These are phyloP conservation scores for Pterulicium gracile DNA, from an alignment of 1,284 basidiomycete species.

Conservation along the genomic window DNA sequence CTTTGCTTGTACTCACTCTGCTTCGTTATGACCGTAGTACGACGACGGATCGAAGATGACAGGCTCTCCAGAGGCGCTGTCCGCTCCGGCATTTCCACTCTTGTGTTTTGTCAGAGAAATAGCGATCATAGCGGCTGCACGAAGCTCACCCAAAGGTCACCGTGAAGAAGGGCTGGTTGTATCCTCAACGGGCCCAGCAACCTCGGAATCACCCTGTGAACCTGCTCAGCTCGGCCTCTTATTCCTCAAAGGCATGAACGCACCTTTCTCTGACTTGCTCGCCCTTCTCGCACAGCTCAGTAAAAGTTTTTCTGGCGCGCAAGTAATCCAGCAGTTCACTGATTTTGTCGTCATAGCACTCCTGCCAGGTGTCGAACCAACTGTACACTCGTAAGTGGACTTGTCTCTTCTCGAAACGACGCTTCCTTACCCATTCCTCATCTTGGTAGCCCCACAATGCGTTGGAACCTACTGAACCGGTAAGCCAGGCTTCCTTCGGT, in stretches of 20 bases:
- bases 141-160: slow-evolving; percentile 73
- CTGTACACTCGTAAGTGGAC: background rate
- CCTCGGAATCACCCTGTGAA: slow-evolving; percentile 61
- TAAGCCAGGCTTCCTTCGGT: background rate
- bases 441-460: slow-evolving; percentile 70
- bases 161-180: slow-evolving; percentile 72
- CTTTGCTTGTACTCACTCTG: slow-evolving; percentile 47
- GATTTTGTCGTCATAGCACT: slow-evolving; percentile 61
- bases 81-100: slow-evolving; percentile 67
- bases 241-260: slow-evolving; percentile 18
- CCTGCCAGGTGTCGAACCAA: slow-evolving; percentile 65
- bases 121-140: slow-evolving; percentile 4
- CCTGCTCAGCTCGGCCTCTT: too few relatives aligned
- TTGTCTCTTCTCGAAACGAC: background rate
- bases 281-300: slow-evolving; percentile 42
- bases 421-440: slow-evolving; percentile 45
- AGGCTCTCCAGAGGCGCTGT: slow-evolving; percentile 41
- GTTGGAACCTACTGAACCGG: slow-evolving; percentile 36
- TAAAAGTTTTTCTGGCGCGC: slow-evolving; percentile 29
- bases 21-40: slow-evolving; percentile 81
- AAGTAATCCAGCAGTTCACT: slow-evolving; percentile 54
- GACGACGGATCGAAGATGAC: slow-evolving; percentile 78
- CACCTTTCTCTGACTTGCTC: slow-evolving; percentile 47
- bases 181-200: slow-evolving; percentile 54
- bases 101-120: slow-evolving; percentile 21